These are phyloP conservation scores for Prunus davidiana DNA, from an alignment of 306 rosid genomes.

Conservation along the genomic window DNA sequence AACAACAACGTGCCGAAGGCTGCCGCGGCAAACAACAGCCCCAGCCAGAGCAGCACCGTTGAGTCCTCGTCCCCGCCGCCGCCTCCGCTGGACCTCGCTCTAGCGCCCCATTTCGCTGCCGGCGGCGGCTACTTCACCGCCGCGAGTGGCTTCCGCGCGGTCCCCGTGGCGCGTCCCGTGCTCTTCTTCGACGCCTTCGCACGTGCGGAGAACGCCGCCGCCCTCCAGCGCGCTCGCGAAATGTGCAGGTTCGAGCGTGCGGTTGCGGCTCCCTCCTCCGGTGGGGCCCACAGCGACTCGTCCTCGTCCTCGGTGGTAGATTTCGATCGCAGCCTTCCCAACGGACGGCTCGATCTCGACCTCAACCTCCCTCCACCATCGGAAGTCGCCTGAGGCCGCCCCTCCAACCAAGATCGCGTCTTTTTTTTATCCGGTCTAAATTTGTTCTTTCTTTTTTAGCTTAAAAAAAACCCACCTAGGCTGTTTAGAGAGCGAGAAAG, in stretches of 20 bases:
- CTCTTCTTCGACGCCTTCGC: conserved; percentile 58
- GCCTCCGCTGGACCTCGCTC: conserved; percentile 32
- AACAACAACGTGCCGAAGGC: background rate
- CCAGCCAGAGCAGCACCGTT: conserved; percentile 19
- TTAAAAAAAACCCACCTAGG: background rate
- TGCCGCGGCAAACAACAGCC: background rate
- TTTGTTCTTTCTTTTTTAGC: background rate
- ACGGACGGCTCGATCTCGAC: conserved; percentile 53
- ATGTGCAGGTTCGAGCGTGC: conserved; percentile 33
- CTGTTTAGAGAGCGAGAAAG: conserved; percentile 6
- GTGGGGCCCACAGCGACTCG: conserved; percentile 39
- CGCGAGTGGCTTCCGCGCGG: conserved; percentile 17
- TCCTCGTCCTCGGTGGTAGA: conserved; percentile 54
- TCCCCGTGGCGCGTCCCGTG: conserved; percentile 37
- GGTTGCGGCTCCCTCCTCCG: background rate
- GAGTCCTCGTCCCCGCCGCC: conserved; percentile 35
- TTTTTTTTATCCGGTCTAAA: background rate
- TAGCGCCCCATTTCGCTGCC: conserved; percentile 5
- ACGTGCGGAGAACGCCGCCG: conserved; percentile 20
- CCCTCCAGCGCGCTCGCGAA: conserved; percentile 27
- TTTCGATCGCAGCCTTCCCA: conserved; percentile 27
- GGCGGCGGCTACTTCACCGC: conserved; percentile 19
- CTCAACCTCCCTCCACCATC: conserved; percentile 65
- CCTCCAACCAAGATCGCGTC: conserved; percentile 4
- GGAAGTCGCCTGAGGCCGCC: conserved; percentile 48